Base-by-base conservation (phyloP, 495 filamentous ascomycete genomes). In the Tuber magnatum region DNA sequence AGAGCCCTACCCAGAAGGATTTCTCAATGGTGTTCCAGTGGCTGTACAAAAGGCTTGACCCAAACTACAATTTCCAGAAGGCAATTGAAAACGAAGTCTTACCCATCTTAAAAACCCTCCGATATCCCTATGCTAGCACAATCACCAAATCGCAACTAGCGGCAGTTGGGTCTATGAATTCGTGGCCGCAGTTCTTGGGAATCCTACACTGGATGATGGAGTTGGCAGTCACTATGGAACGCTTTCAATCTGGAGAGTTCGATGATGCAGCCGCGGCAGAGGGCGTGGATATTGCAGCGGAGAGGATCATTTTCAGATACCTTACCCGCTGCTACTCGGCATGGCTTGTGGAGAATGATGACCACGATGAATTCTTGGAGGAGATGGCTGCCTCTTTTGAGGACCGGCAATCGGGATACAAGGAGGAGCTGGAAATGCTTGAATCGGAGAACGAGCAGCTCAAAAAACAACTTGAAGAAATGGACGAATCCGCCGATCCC, bases 131-230 rank as follows among this genome's bases (percentile, higher is more conserved):
- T 80, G 93, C 95, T 79, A 93, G 92, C 82, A 92, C 88, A 80
- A 97, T 98, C 81, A 96, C 93, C 70, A 98, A 97, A 82, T 94
- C 92, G 41, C 93, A 97, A 81, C 93, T 98, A 71, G 88, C 92
- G 1, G 94, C 96, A 1, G 96, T 98, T 7, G 95, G 95, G 72
- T 94, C 93, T 16, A 92, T 94, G 82, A 97, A 97, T 80, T 74
- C 76, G 8, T 99, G 95, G 95, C 90, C 91, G 41, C 92, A 92
- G 0, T 97, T 98, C 82, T 85, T 99, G 39, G 96, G 93, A 0
- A 86, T 98, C 84, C 86, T 99, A 70, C 94, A 99, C 84, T 99
- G 95, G 95, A 91, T 99, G 89, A 96, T 99, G 94, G 94, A 97
- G 83, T 85, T 98, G 69, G 92, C 93, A 20, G 88, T 91, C 72